phyloP scores from a whole-genome alignment of 1,139 yeast genomes.

The Suhomyces taliae region DNA sequence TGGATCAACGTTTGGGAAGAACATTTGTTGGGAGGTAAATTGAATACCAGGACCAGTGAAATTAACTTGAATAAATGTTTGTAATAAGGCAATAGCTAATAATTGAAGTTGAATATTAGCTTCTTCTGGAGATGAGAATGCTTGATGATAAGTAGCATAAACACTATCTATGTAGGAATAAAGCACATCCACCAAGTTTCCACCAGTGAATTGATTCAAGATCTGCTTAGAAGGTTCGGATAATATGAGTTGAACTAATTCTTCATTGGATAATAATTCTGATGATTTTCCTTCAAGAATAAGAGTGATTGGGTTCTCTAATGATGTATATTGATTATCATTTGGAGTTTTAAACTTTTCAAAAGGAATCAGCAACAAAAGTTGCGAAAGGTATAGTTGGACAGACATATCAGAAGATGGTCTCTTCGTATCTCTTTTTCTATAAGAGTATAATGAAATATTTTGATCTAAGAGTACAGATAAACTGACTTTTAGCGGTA shows the following conservation, averaged over 20 bases:
- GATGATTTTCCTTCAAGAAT: conserved; percentile 29
- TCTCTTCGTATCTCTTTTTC: no score
- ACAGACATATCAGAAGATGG: conserved; percentile 8
- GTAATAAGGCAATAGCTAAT: conserved; percentile 59
- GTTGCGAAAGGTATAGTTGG: conserved; percentile 24
- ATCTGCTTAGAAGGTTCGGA: conserved; percentile 3
- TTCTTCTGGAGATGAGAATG: conserved; percentile 14
- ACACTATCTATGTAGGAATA: conserved; percentile 21
- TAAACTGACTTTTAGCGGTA: no score
- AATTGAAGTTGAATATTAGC: conserved; percentile 31
- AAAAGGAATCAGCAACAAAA: conserved; percentile 25
- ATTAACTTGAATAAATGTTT: conserved; percentile 71
- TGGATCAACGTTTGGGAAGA: conserved; percentile 33
- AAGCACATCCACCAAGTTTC: conserved; percentile 21
- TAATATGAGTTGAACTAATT: conserved; percentile 9
- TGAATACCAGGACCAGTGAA: conserved; percentile 78
- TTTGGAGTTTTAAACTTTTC: conserved; percentile 19
- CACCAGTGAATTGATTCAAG: conserved; percentile 17
- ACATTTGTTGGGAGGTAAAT: conserved; percentile 32
- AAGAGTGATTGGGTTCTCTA: conserved; percentile 15
- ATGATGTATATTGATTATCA: conserved; percentile 4
- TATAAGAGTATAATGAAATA: no score
- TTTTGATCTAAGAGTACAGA: no score
- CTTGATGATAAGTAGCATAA: conserved; percentile 8
- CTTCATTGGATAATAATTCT: conserved; percentile 19